Conservation (phyloP, 2,329 filamentous ascomycete genomes). For the Apiospora marii region DNA sequence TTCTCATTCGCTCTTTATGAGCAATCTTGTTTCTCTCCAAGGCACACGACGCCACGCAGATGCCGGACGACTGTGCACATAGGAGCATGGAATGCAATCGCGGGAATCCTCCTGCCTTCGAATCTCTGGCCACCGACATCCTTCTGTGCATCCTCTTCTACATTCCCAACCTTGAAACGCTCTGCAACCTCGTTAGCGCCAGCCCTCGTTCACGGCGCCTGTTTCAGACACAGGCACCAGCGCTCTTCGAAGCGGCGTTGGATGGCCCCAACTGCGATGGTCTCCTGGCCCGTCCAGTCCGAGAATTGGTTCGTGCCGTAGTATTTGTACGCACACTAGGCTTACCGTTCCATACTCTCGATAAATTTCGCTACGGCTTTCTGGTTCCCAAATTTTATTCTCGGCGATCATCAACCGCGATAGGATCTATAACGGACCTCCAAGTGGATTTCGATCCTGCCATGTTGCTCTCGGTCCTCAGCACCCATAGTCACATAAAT, state of each 20-base stretch:
- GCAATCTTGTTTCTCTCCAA: neutral
- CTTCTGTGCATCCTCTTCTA: slow-evolving; percentile 3
- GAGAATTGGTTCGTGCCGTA: slow-evolving; percentile 12
- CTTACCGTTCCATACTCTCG: slow-evolving; percentile 12
- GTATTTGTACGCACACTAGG: slow-evolving; percentile 13
- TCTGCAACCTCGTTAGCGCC: neutral
- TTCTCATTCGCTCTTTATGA: slow-evolving; percentile 5
- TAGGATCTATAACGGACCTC: neutral
- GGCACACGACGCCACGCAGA: neutral
- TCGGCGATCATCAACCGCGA: neutral
- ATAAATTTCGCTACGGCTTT: slow-evolving; percentile 7
- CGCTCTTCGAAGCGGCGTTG: slow-evolving; percentile 1
- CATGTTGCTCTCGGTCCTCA: neutral
- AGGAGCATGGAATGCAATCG: neutral
- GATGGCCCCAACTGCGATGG: neutral
- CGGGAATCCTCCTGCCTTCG: slow-evolving; percentile 5
- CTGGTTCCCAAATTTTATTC: slow-evolving; percentile 6
- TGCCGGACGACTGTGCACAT: neutral
- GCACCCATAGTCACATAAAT: slow-evolving; percentile 8
- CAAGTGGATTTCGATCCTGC: neutral
- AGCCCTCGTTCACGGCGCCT: slow-evolving; percentile 1
- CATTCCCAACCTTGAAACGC: neutral
- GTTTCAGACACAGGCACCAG: neutral
- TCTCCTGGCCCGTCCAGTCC: neutral
- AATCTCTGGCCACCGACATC: neutral